Conservation (phyloP, 164 flowering plant genomes). For the Aristolochia contorta region DNA sequence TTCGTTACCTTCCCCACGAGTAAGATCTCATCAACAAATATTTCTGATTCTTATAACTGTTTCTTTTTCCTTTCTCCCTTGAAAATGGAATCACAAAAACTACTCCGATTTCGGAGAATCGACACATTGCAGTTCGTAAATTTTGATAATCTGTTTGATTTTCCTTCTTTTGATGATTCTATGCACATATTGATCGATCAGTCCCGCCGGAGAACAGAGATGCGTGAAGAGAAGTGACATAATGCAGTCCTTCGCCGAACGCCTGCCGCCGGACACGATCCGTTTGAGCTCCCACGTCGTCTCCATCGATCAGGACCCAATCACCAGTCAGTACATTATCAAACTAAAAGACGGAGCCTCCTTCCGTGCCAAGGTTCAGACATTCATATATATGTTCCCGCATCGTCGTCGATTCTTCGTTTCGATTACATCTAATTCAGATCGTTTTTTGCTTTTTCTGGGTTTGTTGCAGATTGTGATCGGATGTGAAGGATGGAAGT, state of each 20-base stretch:
- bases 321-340: background rate
- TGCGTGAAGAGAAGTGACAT: background rate
- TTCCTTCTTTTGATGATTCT: too few relatives aligned
- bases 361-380: background rate
- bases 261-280: background rate
- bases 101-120: too few relatives aligned
- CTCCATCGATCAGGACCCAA: background rate
- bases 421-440: background rate
- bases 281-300: background rate
- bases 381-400: background rate
- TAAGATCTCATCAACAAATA: too few relatives aligned
- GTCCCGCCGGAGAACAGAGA: background rate
- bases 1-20: background rate
- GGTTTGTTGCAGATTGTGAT: constrained; percentile 24
- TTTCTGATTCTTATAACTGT: too few relatives aligned
- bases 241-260: background rate
- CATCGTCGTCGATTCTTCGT: background rate
- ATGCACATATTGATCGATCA: too few relatives aligned
- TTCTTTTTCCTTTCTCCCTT: too few relatives aligned
- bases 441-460: background rate
- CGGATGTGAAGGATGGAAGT: constrained; percentile 44
- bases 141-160: too few relatives aligned
- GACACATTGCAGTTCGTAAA: too few relatives aligned
- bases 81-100: too few relatives aligned
- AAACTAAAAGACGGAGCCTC: background rate